Base-by-base conservation (phyloP, 257 asterid genomes). In the Parsonsia alboflavescens region DNA sequence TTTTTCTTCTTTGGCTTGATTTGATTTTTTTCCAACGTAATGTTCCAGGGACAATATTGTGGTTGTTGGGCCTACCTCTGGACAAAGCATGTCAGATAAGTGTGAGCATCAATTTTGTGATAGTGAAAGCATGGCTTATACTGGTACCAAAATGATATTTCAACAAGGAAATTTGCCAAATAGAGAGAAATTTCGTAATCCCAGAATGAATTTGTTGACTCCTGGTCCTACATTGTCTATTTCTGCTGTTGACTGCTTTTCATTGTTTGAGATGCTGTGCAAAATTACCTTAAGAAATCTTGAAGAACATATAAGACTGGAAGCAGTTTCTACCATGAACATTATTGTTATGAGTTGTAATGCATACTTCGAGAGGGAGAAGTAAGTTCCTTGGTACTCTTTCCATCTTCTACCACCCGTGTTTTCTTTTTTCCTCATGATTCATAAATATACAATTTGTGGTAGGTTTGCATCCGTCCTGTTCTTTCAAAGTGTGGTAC, bases 251-350 rank as follows among this genome's bases (percentile, higher is more conserved):
- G 80, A 82, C 71, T 88, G 88, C 85, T 70, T 83, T 71, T 86
- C 96, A 77, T 80, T 94, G 73, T 89, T 91, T 81, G 88, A 85
- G 71, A 72, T 67, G 15, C 75, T 91, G 87, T 82, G 90, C 85
- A 87, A 80, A 76, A 85, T 91, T 80, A 80, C 86, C 65, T 67
- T 68, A 70, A 75, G 57, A 75, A 77, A 82, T 78, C 62, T 71
- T 30, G 84, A 86, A 70, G 87, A 86, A 75, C 83, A 78, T 77
- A 81, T 88, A 74, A 86, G 84, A 73, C 63, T 44, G 68, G 96
- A 94, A 80, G 91, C 96, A 79, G 86, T 89, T 83, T 84, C 92
- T 53, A 72, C 90, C 85, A 89, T 94, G 97, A 89, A 83, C 81
- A 76, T 86, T 83, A 87, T 90, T 83, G 86, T 88, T 58, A 70